These are phyloP conservation scores for Parietichytrium sp. DNA, from an alignment of 108 stramenopile genomes.

Conservation along the genomic window DNA sequence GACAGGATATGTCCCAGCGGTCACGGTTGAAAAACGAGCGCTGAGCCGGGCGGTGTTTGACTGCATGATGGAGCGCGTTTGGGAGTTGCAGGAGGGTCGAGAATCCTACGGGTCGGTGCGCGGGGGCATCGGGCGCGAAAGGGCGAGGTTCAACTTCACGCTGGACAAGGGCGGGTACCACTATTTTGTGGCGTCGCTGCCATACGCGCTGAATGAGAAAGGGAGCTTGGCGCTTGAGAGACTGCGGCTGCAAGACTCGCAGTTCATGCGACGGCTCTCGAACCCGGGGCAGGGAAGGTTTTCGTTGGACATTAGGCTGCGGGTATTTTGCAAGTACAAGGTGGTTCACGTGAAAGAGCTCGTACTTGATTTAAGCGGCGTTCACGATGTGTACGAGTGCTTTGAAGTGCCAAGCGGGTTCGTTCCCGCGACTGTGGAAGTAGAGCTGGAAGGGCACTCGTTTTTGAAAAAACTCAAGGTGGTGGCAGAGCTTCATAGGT, in stretches of 20 bases:
- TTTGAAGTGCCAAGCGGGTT: conserved; percentile 6
- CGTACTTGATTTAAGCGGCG: conserved; percentile 1
- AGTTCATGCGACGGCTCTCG: not conserved
- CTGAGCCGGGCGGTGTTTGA: no score
- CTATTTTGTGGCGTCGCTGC: not conserved
- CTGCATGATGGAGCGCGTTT: conserved; percentile 28
- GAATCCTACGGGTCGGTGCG: conserved; percentile 17
- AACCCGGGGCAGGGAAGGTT: not conserved
- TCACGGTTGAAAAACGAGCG: no score
- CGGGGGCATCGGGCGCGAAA: conserved; percentile 21
- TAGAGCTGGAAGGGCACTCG: conserved; percentile 9
- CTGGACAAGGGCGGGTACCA: not conserved
- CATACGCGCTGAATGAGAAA: not conserved
- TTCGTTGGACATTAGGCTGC: not conserved
- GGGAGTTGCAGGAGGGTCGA: not conserved
- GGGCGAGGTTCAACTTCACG: not conserved
- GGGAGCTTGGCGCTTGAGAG: not conserved
- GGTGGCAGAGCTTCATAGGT: not conserved
- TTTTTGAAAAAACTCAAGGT: conserved; percentile 24
- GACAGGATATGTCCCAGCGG: no score
- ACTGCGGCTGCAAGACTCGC: not conserved
- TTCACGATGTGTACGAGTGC: not conserved
- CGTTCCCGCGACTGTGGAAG: not conserved
- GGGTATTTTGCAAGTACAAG: not conserved
- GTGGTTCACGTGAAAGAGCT: not conserved